These are phyloP conservation scores for Cordyceps cicadae DNA, from an alignment of 2,329 filamentous ascomycete genomes.

Conservation along the genomic window DNA sequence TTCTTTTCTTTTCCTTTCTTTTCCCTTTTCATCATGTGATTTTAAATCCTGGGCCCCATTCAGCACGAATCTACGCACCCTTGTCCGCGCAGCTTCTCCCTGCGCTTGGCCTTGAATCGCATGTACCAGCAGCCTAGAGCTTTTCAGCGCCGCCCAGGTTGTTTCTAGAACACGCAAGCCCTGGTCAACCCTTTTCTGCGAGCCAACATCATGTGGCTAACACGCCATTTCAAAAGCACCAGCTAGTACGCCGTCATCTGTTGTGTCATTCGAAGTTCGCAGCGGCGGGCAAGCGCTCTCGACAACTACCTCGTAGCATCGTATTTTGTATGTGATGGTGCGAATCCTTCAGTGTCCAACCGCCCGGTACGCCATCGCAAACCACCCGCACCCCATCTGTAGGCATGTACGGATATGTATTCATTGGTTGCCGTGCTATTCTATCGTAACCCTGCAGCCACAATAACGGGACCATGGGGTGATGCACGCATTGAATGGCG, in stretches of 20 bases:
- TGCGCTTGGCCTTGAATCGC: neutral
- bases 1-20: too few relatives aligned
- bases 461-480: conserved; percentile 2
- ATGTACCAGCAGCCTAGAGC: neutral
- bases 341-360: too few relatives aligned
- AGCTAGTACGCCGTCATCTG: too few relatives aligned
- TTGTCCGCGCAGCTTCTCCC: neutral
- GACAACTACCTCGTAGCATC: too few relatives aligned
- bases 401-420: neutral
- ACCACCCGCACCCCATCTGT: neutral
- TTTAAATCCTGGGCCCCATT: neutral
- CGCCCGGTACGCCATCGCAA: neutral
- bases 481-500: conserved; percentile 1
- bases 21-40: too few relatives aligned
- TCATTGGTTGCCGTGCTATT: conserved; percentile 5
- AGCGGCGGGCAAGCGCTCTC: too few relatives aligned
- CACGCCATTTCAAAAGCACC: too few relatives aligned
- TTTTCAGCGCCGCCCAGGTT: neutral
- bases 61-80: neutral
- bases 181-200: neutral
- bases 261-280: too few relatives aligned
- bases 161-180: neutral
- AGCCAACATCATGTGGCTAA: neutral
- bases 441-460: conserved; percentile 3
- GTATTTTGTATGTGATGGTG: too few relatives aligned